phyloP scores from a whole-genome alignment of 371 early-diverging fungal genomes.

The Entomophthora muscae region DNA sequence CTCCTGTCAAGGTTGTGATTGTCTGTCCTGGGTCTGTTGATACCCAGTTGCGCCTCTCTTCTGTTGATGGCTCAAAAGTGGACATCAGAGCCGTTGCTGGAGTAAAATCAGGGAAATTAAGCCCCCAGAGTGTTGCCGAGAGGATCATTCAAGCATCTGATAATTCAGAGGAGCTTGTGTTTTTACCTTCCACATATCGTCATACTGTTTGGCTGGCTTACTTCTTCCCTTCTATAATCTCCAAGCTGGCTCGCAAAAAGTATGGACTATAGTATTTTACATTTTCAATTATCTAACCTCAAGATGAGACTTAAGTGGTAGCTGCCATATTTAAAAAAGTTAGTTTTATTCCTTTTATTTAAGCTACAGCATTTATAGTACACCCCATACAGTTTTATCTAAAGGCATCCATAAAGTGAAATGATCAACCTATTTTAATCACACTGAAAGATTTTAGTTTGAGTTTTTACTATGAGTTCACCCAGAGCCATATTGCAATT shows the following conservation, averaged over 20 bases:
- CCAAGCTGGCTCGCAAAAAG: background rate
- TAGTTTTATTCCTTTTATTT: too few species aligned
- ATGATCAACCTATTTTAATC: too few species aligned
- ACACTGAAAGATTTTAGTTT: too few species aligned
- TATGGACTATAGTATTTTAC: background rate
- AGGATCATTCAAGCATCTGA: slow-evolving; percentile 44
- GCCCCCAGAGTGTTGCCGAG: slow-evolving; percentile 32
- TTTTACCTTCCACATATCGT: slow-evolving; percentile 25
- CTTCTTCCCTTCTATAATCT: background rate
- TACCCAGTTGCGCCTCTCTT: slow-evolving; percentile 47
- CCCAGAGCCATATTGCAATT: too few species aligned
- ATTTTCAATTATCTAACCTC: too few species aligned
- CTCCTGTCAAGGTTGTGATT: slow-evolving; percentile 34
- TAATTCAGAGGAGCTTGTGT: slow-evolving; percentile 27
- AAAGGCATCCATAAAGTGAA: too few species aligned
- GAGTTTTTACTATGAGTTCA: too few species aligned
- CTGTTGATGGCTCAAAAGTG: slow-evolving; percentile 29
- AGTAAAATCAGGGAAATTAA: slow-evolving; percentile 37
- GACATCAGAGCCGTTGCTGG: slow-evolving; percentile 20
- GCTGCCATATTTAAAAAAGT: too few species aligned
- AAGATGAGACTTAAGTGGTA: too few species aligned
- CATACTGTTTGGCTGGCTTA: background rate
- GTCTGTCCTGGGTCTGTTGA: slow-evolving; percentile 61
- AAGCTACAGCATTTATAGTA: too few species aligned
- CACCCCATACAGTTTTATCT: too few species aligned